Percentiles rank a stretch among this genome's conserved stretches.
These are phyloP conservation scores for Cystoisospora suis DNA, from an alignment of 169 alveolate species.

Conservation along the genomic window DNA sequence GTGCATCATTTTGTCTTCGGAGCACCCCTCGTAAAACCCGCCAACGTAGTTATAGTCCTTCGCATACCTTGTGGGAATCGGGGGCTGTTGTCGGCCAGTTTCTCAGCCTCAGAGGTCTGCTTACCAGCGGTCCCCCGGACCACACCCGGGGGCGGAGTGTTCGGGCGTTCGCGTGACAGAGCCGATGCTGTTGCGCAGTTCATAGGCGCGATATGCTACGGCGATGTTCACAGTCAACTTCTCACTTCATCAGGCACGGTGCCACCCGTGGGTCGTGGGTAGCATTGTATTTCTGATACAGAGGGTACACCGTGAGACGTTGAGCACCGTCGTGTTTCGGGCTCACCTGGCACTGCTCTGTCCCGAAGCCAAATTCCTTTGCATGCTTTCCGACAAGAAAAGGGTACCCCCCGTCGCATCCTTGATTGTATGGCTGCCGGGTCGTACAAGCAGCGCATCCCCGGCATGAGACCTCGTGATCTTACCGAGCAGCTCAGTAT, in stretches of 20 bases:
- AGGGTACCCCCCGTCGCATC: slow-evolving; percentile 92
- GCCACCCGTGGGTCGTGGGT: slow-evolving; percentile 38
- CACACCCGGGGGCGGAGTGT: slow-evolving; percentile 34
- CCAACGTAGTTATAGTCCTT: slow-evolving; percentile 76
- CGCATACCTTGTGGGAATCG: slow-evolving; percentile 66
- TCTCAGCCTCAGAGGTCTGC: background rate
- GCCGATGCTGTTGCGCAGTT: background rate
- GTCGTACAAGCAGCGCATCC: background rate
- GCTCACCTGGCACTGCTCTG: slow-evolving; percentile 61
- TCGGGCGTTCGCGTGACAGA: slow-evolving; percentile 15
- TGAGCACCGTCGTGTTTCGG: background rate
- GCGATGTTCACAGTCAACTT: background rate
- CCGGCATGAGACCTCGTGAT: background rate
- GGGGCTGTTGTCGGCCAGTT: no score
- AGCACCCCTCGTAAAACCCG: slow-evolving; percentile 75
- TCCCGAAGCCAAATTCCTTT: slow-evolving; percentile 82
- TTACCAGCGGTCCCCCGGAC: slow-evolving; percentile 47
- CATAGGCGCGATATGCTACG: background rate
- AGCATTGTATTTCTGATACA: background rate
- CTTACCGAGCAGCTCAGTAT: slow-evolving; percentile 73
- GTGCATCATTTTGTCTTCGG: slow-evolving; percentile 68
- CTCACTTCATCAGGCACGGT: slow-evolving; percentile 57
- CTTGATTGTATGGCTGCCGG: slow-evolving; percentile 83
- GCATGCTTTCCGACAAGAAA: slow-evolving; percentile 88
- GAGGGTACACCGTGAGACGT: background rate